Evolutionary conservation across 352 stramenopile genomes (phyloP).

Genomic region (Pythium aristosporum): DNA sequence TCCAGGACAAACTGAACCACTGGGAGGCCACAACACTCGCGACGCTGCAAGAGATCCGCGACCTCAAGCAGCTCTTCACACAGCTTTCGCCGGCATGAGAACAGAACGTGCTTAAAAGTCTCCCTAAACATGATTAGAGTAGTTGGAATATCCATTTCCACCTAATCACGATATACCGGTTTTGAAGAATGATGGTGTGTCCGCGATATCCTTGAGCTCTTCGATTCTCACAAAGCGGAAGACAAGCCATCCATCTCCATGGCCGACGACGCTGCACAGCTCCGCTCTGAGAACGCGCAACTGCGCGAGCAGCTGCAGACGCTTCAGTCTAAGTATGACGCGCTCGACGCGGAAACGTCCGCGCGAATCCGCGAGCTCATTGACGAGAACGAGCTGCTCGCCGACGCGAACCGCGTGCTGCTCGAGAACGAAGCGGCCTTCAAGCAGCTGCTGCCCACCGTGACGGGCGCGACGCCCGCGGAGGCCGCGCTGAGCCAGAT

Average conservation of each 20-base stretch:
- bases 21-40: slow-evolving; percentile 67
- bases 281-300: slow-evolving; percentile 46
- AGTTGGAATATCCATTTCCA: slow-evolving; percentile 21
- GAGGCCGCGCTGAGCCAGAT: slow-evolving; percentile 38
- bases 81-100: slow-evolving; percentile 32
- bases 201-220: background rate
- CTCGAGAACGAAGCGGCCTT: slow-evolving; percentile 49
- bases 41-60: slow-evolving; percentile 68
- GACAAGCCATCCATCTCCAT: background rate
- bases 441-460: slow-evolving; percentile 27
- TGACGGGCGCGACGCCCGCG: background rate
- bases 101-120: background rate
- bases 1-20: slow-evolving; percentile 58
- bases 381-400: slow-evolving; percentile 74
- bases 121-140: slow-evolving; percentile 3
- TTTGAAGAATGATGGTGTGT: background rate
- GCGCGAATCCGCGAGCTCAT: slow-evolving; percentile 54
- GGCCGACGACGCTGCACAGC: slow-evolving; percentile 7
- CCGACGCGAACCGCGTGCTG: slow-evolving; percentile 69
- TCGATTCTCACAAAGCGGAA: background rate
- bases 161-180: background rate
- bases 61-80: slow-evolving; percentile 65
- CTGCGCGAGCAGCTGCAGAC: slow-evolving; percentile 42
- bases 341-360: slow-evolving; percentile 31
- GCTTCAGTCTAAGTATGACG: slow-evolving; percentile 55